phyloP scores from a whole-genome alignment of 441 rosid species.

The Populus hybrid region DNA sequence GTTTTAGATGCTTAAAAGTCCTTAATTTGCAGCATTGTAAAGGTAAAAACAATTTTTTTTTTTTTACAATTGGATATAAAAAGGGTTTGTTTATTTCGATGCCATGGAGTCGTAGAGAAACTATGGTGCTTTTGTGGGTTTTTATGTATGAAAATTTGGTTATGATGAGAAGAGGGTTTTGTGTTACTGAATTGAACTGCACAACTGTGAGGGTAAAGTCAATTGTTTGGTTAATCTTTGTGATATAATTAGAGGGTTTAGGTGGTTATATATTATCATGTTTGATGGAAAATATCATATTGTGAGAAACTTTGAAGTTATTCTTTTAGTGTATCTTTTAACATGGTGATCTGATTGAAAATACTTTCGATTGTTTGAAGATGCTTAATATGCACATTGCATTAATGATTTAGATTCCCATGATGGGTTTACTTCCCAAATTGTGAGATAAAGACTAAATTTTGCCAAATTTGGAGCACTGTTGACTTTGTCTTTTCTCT shows the following conservation, averaged over 20 bases:
- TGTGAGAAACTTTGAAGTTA: background rate
- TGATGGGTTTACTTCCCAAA: background rate
- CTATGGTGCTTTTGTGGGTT: background rate
- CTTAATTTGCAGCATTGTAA: conserved; percentile 71
- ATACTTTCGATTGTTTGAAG: background rate
- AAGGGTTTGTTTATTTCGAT: background rate
- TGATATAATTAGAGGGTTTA: background rate
- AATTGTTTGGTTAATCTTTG: background rate
- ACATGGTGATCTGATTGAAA: background rate
- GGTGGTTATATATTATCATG: background rate
- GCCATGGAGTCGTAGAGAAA: background rate
- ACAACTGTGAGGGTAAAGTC: background rate
- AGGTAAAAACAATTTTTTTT: conserved; percentile 38
- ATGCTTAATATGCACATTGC: too few relatives aligned
- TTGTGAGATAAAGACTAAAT: background rate
- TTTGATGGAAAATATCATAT: background rate
- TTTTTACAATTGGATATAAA: background rate
- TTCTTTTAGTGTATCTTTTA: background rate
- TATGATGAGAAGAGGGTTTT: background rate
- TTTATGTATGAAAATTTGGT: background rate
- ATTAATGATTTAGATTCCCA: background rate
- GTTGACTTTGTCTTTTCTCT: background rate
- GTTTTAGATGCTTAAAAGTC: conserved; percentile 58
- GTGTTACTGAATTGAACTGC: background rate
- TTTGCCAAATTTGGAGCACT: background rate